phyloP scores from a whole-genome alignment of 2,329 filamentous ascomycete genomes.

The Grosmannia penicillata region DNA sequence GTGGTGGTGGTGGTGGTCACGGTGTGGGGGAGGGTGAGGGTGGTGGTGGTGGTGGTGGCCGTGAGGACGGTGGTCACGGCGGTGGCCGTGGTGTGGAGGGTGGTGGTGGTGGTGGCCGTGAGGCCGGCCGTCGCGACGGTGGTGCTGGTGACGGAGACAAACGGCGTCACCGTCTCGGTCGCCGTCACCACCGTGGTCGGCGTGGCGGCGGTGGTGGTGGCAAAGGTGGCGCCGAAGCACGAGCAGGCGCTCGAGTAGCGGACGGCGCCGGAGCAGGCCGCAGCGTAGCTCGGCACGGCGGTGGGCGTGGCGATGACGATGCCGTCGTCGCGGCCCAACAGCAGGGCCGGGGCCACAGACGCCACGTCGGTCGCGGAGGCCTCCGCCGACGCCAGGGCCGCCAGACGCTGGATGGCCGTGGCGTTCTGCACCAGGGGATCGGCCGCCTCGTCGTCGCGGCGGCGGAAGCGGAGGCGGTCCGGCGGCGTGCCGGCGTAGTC shows the following conservation, averaged over 20 bases:
- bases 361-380: too few relatives aligned
- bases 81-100: background rate
- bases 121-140: background rate
- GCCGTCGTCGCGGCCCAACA: background rate
- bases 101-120: background rate
- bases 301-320: background rate
- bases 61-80: background rate
- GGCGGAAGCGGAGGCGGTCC: background rate
- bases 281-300: constrained; percentile 12
- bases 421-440: background rate
- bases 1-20: background rate
- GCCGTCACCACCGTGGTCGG: background rate
- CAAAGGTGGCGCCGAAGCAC: constrained; percentile 13
- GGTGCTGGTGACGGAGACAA: background rate
- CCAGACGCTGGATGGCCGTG: too few relatives aligned
- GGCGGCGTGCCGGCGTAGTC: background rate
- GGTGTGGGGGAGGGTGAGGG: background rate
- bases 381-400: background rate
- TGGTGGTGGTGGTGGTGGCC: background rate
- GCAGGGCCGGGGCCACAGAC: too few relatives aligned
- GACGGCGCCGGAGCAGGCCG: constrained; percentile 10
- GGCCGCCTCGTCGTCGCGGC: background rate
- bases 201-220: constrained; percentile 3
- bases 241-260: constrained; percentile 15
- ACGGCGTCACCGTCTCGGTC: constrained; percentile 4